Percentiles rank a stretch among this genome's conserved stretches.
Evolutionary conservation across 495 filamentous ascomycete genomes (phyloP).

Genomic region (Zalerion maritima): DNA sequence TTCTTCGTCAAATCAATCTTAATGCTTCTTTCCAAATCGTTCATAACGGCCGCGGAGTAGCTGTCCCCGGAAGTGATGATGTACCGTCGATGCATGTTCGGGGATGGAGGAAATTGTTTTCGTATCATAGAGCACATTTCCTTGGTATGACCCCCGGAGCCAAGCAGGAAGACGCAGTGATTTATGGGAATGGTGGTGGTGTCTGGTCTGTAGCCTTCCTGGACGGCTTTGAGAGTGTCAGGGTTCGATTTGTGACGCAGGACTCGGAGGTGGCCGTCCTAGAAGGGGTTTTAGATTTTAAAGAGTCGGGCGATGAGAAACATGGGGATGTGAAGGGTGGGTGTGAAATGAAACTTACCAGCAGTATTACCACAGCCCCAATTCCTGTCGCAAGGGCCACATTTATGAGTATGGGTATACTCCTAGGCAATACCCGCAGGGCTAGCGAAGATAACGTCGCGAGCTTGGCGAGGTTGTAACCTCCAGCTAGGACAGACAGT

Average conservation of each 20-base stretch:
- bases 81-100: conserved; percentile 62
- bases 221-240: no score
- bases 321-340: not conserved
- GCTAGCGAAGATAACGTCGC: no score
- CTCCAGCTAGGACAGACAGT: no score
- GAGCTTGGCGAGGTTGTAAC: no score
- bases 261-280: not conserved
- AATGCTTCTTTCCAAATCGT: conserved; percentile 43
- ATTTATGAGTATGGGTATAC: no score
- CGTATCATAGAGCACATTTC: conserved; percentile 79
- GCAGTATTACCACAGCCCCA: no score
- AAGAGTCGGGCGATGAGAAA: conserved; percentile 15
- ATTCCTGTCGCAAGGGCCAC: no score
- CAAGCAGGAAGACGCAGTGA: conserved; percentile 71
- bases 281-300: not conserved
- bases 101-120: conserved; percentile 23
- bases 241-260: no score
- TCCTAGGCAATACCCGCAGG: no score
- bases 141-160: conserved; percentile 84
- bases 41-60: conserved; percentile 52
- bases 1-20: conserved; percentile 12
- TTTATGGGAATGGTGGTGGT: conserved; percentile 23
- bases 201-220: no score
- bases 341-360: not conserved
- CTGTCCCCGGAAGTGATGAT: conserved; percentile 62